Conservation (phyloP, 2,329 filamentous ascomycete species). For the Penicillium nordicum region DNA sequence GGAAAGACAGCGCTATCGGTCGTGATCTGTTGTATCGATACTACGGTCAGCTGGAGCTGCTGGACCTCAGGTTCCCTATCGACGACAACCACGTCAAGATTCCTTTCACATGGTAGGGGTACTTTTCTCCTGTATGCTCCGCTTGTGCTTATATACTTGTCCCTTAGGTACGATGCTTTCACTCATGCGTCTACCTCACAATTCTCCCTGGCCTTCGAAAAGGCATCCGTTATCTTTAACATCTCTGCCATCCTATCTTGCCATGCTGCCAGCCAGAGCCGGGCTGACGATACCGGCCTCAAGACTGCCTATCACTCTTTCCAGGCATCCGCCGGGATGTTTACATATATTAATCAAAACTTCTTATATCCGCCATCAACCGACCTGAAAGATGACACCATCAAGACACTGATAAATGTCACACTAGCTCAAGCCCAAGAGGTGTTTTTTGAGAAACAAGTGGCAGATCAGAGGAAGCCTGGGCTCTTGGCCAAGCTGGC, state of each 20-base stretch:
- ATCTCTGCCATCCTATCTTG: conserved; percentile 96
- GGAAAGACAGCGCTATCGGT: conserved; percentile 91
- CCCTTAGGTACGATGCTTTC: conserved; percentile 90
- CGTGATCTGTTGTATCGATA: conserved; percentile 93
- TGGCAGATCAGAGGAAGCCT: conserved; percentile 87
- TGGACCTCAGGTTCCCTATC: conserved; percentile 92
- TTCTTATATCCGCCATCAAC: conserved; percentile 95
- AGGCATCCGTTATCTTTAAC: conserved; percentile 99
- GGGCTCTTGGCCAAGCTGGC: conserved; percentile 89
- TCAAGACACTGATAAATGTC: conserved; percentile 88
- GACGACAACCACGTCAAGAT: conserved; percentile 99
- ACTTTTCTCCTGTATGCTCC: neutral
- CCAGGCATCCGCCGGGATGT: conserved; percentile 98
- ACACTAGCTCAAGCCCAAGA: conserved; percentile 96
- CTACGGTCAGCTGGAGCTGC: conserved; percentile 91
- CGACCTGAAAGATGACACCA: conserved; percentile 91
- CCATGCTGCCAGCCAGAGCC: conserved; percentile 88
- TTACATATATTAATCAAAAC: conserved; percentile 99
- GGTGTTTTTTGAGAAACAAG: conserved; percentile 95
- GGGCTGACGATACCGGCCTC: conserved; percentile 84
- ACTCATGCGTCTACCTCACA: conserved; percentile 97
- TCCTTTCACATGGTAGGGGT: conserved; percentile 84
- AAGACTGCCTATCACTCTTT: conserved; percentile 98
- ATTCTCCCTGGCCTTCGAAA: conserved; percentile 95
- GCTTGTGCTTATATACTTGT: conserved; percentile 1